Percentiles rank a stretch among this genome's conserved stretches.
Evolutionary conservation across 192 early-diverging fungal genomes (phyloP).

Genomic region (Pilaira anomala): DNA sequence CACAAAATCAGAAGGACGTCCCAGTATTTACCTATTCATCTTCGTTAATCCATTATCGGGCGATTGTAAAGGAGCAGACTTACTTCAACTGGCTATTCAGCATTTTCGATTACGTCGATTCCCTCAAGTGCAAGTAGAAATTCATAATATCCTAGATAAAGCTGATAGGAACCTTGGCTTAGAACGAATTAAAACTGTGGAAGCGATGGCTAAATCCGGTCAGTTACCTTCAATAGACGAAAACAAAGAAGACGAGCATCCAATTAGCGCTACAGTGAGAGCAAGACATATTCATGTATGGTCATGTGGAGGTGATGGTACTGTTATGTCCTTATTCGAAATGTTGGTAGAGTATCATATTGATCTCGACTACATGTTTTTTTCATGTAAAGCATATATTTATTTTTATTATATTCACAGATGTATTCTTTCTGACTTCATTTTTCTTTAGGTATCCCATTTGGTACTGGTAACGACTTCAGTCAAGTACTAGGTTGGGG

Average conservation of each 20-base stretch:
- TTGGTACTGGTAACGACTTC: slow-evolving; percentile 76
- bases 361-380: slow-evolving; percentile 61
- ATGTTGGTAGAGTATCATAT: slow-evolving; percentile 57
- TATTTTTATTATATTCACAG: too few species aligned
- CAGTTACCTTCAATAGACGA: slow-evolving; percentile 8
- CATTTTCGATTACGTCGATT: slow-evolving; percentile 63
- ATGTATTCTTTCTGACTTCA: neutral
- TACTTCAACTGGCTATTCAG: slow-evolving; percentile 57
- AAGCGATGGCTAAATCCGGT: slow-evolving; percentile 17
- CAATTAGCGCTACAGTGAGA: slow-evolving; percentile 13
- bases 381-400: slow-evolving; percentile 43
- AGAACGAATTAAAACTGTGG: slow-evolving; percentile 44
- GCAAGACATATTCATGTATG: slow-evolving; percentile 62
- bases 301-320: slow-evolving; percentile 76
- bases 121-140: slow-evolving; percentile 68
- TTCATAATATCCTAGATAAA: slow-evolving; percentile 64
- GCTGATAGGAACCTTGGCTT: slow-evolving; percentile 53
- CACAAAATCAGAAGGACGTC: slow-evolving; percentile 25
- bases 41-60: slow-evolving; percentile 73
- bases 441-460: slow-evolving; percentile 60
- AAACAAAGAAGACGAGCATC: neutral
- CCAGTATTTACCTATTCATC: slow-evolving; percentile 64
- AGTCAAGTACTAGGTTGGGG: slow-evolving; percentile 74
- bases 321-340: slow-evolving; percentile 68
- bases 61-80: slow-evolving; percentile 62